A percentile compares a stretch with the other conserved stretches of the same genome.
phyloP scores from a whole-genome alignment of 2,329 filamentous ascomycete species.

The Talaromyces sp. region DNA sequence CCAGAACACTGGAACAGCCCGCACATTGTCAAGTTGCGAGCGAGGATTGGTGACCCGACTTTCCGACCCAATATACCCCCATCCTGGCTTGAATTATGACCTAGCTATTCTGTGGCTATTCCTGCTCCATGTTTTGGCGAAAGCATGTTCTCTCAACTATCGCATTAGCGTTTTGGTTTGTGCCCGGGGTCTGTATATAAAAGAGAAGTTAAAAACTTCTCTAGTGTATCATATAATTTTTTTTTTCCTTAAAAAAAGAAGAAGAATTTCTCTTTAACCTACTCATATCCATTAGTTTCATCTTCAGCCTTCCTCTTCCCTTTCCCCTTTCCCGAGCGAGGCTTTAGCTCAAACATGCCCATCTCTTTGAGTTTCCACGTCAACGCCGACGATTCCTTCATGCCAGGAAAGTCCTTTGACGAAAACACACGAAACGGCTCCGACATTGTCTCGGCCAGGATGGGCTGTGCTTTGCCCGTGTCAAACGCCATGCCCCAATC shows the following conservation, averaged over 20 bases:
- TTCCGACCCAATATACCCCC: slow-evolving; percentile 3
- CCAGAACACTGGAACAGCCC: slow-evolving; percentile 3
- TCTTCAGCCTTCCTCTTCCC: slow-evolving; percentile 18
- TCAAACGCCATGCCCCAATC: slow-evolving; percentile 32
- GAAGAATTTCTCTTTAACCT: background rate
- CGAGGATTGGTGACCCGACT: background rate
- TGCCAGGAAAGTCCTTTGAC: slow-evolving; percentile 41
- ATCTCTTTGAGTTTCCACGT: slow-evolving; percentile 35
- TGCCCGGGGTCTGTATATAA: background rate
- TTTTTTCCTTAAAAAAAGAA: background rate
- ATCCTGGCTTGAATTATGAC: slow-evolving; percentile 8
- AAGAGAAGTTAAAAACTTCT: background rate
- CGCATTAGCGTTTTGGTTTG: background rate
- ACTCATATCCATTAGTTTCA: background rate
- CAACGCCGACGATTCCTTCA: slow-evolving; percentile 35
- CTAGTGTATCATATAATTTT: background rate
- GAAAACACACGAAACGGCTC: slow-evolving; percentile 37
- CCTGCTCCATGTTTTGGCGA: background rate
- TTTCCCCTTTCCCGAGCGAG: slow-evolving; percentile 31
- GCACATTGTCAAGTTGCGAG: slow-evolving; percentile 6
- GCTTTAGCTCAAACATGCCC: slow-evolving; percentile 38
- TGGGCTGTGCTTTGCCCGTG: slow-evolving; percentile 30
- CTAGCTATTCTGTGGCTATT: background rate
- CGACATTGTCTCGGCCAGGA: slow-evolving; percentile 36
- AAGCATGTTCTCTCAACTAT: background rate